Evolutionary conservation across 352 stramenopile species (phyloP).

Genomic region (Phytopythium sindhum): DNA sequence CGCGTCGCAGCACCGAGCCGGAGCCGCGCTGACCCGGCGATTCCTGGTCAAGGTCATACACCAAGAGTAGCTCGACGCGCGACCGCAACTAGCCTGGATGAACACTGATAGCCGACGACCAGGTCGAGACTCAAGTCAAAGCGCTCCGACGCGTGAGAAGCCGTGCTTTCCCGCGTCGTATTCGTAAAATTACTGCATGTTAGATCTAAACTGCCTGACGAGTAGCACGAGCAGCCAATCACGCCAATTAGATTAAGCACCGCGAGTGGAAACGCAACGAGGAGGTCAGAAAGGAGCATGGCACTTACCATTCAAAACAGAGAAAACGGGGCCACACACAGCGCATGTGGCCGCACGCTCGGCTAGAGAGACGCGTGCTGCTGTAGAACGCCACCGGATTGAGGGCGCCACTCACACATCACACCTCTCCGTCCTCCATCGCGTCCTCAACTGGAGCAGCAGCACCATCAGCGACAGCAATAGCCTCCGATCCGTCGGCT

Average conservation of each 20-base stretch:
- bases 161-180: background rate
- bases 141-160: background rate
- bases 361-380: background rate
- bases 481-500: slow-evolving; percentile 3
- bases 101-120: background rate
- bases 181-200: background rate
- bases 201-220: too few species aligned
- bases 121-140: background rate
- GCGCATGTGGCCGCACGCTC: background rate
- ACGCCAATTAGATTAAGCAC: too few species aligned
- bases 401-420: background rate
- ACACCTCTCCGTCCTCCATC: slow-evolving; percentile 26
- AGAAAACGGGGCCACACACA: background rate
- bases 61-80: background rate
- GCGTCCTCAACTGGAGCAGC: slow-evolving; percentile 15
- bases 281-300: background rate
- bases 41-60: slow-evolving; percentile 16
- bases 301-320: background rate
- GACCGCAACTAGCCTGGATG: too few species aligned
- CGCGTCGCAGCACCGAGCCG: slow-evolving; percentile 9
- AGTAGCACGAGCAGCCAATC: too few species aligned
- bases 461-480: slow-evolving; percentile 9
- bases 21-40: background rate
- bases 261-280: too few species aligned
- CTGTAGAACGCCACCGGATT: background rate